Base-by-base conservation (phyloP, 208 protist genomes). In the Leptomonas pyrrhocoris region DNA sequence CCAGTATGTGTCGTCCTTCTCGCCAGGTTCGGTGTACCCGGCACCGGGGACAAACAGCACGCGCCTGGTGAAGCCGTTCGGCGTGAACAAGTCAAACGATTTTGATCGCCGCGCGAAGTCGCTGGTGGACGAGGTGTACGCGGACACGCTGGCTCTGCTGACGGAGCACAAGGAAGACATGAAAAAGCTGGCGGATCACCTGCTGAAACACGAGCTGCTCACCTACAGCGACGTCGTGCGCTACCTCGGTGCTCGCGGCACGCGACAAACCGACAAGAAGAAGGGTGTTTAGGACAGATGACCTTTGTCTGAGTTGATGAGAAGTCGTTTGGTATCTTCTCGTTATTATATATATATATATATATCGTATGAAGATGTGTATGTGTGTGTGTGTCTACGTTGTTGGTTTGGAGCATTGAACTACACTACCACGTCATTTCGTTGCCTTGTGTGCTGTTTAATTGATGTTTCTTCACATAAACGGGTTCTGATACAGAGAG, bases 31-130 rank as follows among this genome's bases (percentile, higher is more conserved):
- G 12, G 88, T 95, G 18, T 98, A 93, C 69, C 81, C 87, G 15
- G 67, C 90, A 19, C 90, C 87, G 5, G 84, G 91, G 25, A 88
- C 73, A 9, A 71, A 51, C 45, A 65, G 65, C 54, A 89, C 90
- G 5, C 78, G 79, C 1, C 73, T 89, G 51, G 65, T 90, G 56
- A 98, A 97, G 75, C 97, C 96, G 23, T 99, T 96, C 78, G 93
- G 87, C 23, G 75, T 92, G 28, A 58, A 74, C 19, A 92, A 86
- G 27, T 81, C 94, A 2, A 83, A 97, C 68, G 23, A 89, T 16
- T 87, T 98, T 27, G 97, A 98, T 78, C 77, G 77, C 27, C 89
- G 97, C 60, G 96, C 89, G 7, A 95, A 94, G 62, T 19, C 43
- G 19, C 72, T 98, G 0, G 85, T 98, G 21, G 85, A 97, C 46